Base-by-base conservation (phyloP, 306 rosid species). In the Quercus glauca region DNA sequence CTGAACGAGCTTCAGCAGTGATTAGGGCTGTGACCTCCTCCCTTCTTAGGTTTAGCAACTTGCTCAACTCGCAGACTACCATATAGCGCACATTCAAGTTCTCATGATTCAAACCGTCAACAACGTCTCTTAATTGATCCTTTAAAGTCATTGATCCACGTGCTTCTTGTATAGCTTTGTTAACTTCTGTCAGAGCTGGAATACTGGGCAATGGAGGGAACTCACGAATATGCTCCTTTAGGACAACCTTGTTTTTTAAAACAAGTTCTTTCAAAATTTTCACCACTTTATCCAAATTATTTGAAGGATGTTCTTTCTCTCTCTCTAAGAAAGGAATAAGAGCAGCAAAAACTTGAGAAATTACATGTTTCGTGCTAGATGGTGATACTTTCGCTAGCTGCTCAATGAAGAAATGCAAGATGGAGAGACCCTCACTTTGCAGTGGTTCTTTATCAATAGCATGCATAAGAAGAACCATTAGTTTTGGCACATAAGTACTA, bases 401-500 rank as follows among this genome's bases (percentile, higher is more conserved):
- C 81, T 79, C 81, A 59, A 91, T 84, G 85, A 95, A 92, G 87
- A 87, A 95, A 82, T 89, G 90, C 91, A 95, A 85, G 53, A 95
- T 91, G 49, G 90, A 78, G 79, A 95, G 92, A 83, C 96, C 99
- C 76, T 92, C 99, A 86, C 79, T 85, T 90, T 87, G 91, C 73
- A 90, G 90, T 61, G 74, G 69, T 71, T 95, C 91, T 82, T 91
- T 92, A 52, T 76, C 89, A 81, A 95, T 84, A 81, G 97, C 95
- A 5, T 90, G 94, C 97, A 92, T 91, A 71, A 95, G 96, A 83
- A 95, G 98, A 83, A 92, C 97, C 98, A 95, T 92, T 73, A 92
- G 71, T 80, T 92, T 92, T 20, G 99, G 98, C 85, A 92, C 98
- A 43, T 92, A 95, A 21, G 99, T 92, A 88, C 83, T 79, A 79